These are phyloP conservation scores for Tylopilus cervinicoccineus DNA, from an alignment of 768 basidiomycete species.

Conservation along the genomic window DNA sequence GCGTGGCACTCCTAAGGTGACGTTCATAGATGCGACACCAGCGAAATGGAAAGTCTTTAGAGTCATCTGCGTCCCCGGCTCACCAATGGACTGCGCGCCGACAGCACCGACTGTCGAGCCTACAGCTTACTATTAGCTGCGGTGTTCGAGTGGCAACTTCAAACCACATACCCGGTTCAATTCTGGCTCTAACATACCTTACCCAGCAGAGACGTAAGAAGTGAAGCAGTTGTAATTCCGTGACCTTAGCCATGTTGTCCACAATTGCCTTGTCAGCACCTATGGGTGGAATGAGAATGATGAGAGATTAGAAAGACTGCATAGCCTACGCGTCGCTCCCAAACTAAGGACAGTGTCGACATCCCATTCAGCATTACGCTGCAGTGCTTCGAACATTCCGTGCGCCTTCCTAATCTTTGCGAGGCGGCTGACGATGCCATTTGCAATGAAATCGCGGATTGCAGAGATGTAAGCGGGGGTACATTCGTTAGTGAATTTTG, in stretches of 20 bases:
- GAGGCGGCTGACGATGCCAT: conserved; percentile 62
- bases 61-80: conserved; percentile 99
- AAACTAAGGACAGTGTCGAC: conserved; percentile 70
- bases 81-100: conserved; percentile 98
- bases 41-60: conserved; percentile 99
- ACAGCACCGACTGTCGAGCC: conserved; percentile 98
- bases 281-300: conserved; percentile 23
- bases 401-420: conserved; percentile 63
- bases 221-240: conserved; percentile 66
- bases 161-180: conserved; percentile 73
- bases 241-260: conserved; percentile 90
- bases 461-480: conserved; percentile 65
- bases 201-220: conserved; percentile 90
- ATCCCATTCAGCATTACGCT: conserved; percentile 73
- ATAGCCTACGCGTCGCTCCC: conserved; percentile 70
- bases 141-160: not conserved
- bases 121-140: conserved; percentile 20
- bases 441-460: conserved; percentile 65
- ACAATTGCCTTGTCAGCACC: conserved; percentile 69
- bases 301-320: conserved; percentile 14
- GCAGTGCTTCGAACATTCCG: conserved; percentile 82
- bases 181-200: conserved; percentile 91
- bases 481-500: conserved; percentile 66
- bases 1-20: conserved; percentile 98
- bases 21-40: conserved; percentile 99